These are phyloP conservation scores for Penicillium sclerotiorum DNA, from an alignment of 2,329 filamentous ascomycete species.

Conservation along the genomic window DNA sequence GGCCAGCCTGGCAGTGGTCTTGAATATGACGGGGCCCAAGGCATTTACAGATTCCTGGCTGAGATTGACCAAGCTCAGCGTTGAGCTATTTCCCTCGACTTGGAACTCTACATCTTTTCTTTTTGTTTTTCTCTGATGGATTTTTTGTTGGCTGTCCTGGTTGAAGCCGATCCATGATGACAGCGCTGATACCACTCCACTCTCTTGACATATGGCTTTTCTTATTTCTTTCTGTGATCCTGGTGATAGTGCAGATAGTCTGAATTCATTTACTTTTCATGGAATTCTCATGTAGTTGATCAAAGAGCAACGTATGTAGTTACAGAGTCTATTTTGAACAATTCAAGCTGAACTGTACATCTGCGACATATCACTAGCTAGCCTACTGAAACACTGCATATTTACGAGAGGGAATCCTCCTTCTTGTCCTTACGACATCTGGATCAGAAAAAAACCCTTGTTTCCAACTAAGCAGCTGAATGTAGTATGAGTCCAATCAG, in stretches of 20 bases:
- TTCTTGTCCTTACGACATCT: no score
- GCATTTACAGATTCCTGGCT: slow-evolving; percentile 67
- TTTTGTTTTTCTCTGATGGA: slow-evolving; percentile 10
- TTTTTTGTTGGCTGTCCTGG: slow-evolving; percentile 15
- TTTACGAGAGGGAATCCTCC: no score
- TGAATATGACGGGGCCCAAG: slow-evolving; percentile 65
- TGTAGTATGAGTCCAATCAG: no score
- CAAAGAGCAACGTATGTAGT: no score
- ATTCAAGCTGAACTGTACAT: no score
- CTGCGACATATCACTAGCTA: no score
- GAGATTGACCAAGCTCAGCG: slow-evolving; percentile 59
- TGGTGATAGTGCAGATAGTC: slow-evolving; percentile 4
- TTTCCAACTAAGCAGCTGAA: no score
- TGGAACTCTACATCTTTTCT: background rate
- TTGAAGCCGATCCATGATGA: slow-evolving; percentile 15
- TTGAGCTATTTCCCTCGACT: slow-evolving; percentile 2
- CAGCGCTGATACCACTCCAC: slow-evolving; percentile 29
- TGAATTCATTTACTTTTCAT: slow-evolving; percentile 1
- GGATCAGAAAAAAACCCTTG: no score
- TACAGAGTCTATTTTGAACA: no score
- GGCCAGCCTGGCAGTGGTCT: slow-evolving; percentile 40
- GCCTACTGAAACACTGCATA: no score
- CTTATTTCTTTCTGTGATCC: slow-evolving; percentile 1
- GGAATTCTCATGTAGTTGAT: background rate
- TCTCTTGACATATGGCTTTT: slow-evolving; percentile 14